Conservation (phyloP, 257 asterid species). For the Solanum arcanum region DNA sequence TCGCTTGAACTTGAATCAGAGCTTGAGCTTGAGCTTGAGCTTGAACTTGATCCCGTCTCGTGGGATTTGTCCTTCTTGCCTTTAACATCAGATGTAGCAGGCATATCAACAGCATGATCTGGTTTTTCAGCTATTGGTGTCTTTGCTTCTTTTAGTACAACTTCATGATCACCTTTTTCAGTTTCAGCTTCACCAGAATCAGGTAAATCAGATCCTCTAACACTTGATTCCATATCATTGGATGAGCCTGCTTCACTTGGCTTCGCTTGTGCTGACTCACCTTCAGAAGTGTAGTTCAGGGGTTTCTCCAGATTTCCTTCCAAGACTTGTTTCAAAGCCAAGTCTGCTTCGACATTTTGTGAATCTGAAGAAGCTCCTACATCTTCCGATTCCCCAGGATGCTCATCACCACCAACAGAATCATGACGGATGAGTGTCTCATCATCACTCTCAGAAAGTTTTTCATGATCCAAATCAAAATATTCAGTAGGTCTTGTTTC, state of each 20-base stretch:
- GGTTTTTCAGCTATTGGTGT: conserved; percentile 11
- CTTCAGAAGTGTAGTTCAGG: conserved; percentile 8
- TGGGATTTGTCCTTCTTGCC: conserved; percentile 20
- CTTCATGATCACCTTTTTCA: background rate
- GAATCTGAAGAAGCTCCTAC: conserved; percentile 13
- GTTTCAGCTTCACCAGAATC: background rate
- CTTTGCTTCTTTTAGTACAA: background rate
- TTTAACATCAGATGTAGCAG: conserved; percentile 7
- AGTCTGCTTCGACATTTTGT: conserved; percentile 10
- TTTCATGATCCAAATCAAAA: conserved; percentile 18
- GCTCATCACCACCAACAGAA: conserved; percentile 11
- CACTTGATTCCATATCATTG: conserved; percentile 1
- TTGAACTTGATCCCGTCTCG: conserved; percentile 32
- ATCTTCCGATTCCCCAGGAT: conserved; percentile 9
- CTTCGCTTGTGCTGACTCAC: conserved; percentile 11
- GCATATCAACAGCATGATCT: conserved; percentile 12
- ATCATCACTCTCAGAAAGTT: conserved; percentile 1
- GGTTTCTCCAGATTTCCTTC: conserved; percentile 15
- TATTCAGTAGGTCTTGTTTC: conserved; percentile 22
- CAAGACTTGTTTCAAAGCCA: background rate
- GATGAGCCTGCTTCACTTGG: conserved; percentile 15
- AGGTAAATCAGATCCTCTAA: background rate
- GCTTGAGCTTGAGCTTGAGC: conserved; percentile 55
- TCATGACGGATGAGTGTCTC: conserved; percentile 1
- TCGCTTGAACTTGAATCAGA: conserved; percentile 56